These are phyloP conservation scores for Cyberlindnera americana DNA, from an alignment of 805 yeast species.

Conservation along the genomic window DNA sequence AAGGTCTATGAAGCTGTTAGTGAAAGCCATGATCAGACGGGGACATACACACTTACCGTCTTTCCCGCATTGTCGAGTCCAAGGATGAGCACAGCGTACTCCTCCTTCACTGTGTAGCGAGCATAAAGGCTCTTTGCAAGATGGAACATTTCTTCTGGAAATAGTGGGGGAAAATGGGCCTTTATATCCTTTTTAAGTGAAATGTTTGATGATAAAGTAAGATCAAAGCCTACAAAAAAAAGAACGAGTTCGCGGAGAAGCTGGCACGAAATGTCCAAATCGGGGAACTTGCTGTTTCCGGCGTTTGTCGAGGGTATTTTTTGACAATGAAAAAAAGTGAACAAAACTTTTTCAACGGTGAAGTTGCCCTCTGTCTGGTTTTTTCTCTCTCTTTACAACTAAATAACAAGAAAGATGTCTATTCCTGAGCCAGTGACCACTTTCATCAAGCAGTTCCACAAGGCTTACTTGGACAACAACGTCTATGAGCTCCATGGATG, in stretches of 20 bases:
- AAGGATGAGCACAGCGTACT: slow-evolving; percentile 72
- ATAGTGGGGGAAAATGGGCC: too few relatives aligned
- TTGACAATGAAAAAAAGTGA: too few relatives aligned
- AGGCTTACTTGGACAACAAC: slow-evolving; percentile 40
- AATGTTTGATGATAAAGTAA: too few relatives aligned
- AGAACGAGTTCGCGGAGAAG: slow-evolving; percentile 3
- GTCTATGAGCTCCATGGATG: slow-evolving; percentile 41
- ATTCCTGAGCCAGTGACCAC: slow-evolving; percentile 43
- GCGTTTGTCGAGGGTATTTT: too few relatives aligned
- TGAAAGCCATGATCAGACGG: too few relatives aligned
- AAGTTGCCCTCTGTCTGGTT: too few relatives aligned
- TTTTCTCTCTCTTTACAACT: too few relatives aligned
- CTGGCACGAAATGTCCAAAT: neutral
- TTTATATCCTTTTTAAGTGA: neutral
- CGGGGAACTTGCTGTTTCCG: too few relatives aligned
- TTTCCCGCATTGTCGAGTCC: slow-evolving; percentile 97
- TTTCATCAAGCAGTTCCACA: slow-evolving; percentile 41
- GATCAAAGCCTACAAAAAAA: too few relatives aligned
- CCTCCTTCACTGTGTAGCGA: slow-evolving; percentile 56
- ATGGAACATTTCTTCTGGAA: slow-evolving; percentile 72
- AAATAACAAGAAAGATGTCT: slow-evolving; percentile 10
- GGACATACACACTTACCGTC: slow-evolving; percentile 38
- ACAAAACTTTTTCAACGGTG: too few relatives aligned
- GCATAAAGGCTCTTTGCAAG: slow-evolving; percentile 58
- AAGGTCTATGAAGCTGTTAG: slow-evolving; percentile 39